phyloP scores from a whole-genome alignment of 345 rosid genomes.

The Lepidium didymum region DNA sequence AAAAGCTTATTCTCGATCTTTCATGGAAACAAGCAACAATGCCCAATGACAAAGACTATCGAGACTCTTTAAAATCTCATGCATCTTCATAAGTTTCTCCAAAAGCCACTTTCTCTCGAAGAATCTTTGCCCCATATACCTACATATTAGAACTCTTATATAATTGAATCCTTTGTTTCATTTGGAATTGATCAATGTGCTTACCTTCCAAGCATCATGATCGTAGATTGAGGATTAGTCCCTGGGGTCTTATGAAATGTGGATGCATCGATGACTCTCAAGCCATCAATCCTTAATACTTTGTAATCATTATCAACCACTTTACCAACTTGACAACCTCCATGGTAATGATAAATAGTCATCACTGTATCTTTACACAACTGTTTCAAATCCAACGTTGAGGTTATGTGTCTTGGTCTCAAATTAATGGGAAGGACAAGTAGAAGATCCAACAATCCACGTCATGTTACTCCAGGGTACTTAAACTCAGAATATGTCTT shows the following conservation, averaged over 20 bases:
- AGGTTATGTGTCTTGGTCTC: slow-evolving; percentile 39
- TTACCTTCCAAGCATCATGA: slow-evolving; percentile 83
- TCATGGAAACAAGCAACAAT: background rate
- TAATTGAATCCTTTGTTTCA: background rate
- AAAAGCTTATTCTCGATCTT: background rate
- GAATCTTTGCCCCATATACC: slow-evolving; percentile 46
- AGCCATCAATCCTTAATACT: slow-evolving; percentile 44
- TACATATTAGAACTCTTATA: slow-evolving; percentile 5
- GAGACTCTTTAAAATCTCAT: background rate
- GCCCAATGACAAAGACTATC: background rate
- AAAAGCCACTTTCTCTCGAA: slow-evolving; percentile 19
- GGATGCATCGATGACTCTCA: slow-evolving; percentile 57
- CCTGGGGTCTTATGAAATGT: slow-evolving; percentile 49
- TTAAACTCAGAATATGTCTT: slow-evolving; percentile 42
- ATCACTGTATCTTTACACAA: slow-evolving; percentile 49
- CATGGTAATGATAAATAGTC: slow-evolving; percentile 70
- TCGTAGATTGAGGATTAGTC: slow-evolving; percentile 66
- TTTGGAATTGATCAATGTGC: background rate
- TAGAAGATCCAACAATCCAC: slow-evolving; percentile 35
- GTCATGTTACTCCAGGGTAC: slow-evolving; percentile 21
- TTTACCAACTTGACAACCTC: slow-evolving; percentile 55
- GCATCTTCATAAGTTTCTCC: background rate
- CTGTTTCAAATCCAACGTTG: slow-evolving; percentile 46
- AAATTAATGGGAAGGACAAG: slow-evolving; percentile 45
- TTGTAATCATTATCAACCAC: slow-evolving; percentile 47